phyloP scores from a whole-genome alignment of 1,139 yeast species.

The Komagataea norvegica region DNA sequence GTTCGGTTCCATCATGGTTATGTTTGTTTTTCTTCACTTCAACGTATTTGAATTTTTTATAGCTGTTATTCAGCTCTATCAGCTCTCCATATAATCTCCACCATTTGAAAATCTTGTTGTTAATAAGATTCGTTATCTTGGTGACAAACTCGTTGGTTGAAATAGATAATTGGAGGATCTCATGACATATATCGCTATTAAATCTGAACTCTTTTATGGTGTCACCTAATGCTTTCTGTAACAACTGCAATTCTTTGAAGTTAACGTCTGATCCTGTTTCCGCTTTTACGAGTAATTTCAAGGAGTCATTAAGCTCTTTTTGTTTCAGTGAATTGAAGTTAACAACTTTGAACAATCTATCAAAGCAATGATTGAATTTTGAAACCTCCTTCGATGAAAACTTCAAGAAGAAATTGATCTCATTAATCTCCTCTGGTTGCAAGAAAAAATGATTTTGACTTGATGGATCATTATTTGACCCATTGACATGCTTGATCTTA shows the following conservation, averaged over 20 bases:
- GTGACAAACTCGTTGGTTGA: conserved; percentile 35
- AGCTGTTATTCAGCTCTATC: conserved; percentile 29
- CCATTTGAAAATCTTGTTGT: conserved; percentile 46
- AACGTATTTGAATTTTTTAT: conserved; percentile 23
- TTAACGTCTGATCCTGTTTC: conserved; percentile 24
- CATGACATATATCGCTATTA: conserved; percentile 21
- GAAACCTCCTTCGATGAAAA: conserved; percentile 48
- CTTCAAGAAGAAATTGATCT: conserved; percentile 52
- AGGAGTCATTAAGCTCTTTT: conserved; percentile 35
- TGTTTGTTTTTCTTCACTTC: conserved; percentile 15
- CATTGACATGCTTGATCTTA: conserved; percentile 3
- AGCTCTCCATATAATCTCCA: conserved; percentile 38
- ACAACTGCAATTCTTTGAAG: conserved; percentile 21
- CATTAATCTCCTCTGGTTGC: conserved; percentile 42
- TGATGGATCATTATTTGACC: conserved; percentile 1
- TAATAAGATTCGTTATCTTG: conserved; percentile 37
- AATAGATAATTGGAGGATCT: conserved; percentile 24
- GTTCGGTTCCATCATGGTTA: conserved; percentile 1
- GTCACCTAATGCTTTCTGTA: conserved; percentile 14
- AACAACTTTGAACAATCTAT: conserved; percentile 40
- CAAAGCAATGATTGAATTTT: conserved; percentile 31
- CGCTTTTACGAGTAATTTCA: conserved; percentile 21
- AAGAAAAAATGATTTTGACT: conserved; percentile 18
- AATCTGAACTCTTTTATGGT: conserved; percentile 20
- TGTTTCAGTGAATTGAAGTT: conserved; percentile 42